These are phyloP conservation scores for Yarrowia sp. DNA, from an alignment of 805 yeast genomes.

Conservation along the genomic window DNA sequence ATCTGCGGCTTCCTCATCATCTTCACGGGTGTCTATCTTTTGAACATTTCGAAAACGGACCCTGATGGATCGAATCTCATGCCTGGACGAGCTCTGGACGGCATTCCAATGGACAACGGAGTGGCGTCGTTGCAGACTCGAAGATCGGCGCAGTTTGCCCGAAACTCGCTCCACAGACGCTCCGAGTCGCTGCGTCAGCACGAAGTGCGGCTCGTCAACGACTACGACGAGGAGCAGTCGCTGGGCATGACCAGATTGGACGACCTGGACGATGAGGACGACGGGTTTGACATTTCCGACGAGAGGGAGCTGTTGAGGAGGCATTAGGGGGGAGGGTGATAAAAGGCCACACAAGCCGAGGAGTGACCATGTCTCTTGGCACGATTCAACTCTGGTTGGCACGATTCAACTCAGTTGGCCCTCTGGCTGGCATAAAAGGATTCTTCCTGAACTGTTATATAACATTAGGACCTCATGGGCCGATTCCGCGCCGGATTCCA, in stretches of 20 bases:
- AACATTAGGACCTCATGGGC: constrained; percentile 20
- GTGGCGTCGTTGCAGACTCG: constrained; percentile 79
- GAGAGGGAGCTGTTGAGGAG: constrained; percentile 32
- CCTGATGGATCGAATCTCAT: constrained; percentile 47
- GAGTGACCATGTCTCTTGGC: too few relatives aligned
- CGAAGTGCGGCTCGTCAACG: constrained; percentile 46
- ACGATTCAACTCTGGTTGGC: too few relatives aligned
- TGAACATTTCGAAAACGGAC: constrained; percentile 72
- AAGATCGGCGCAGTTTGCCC: constrained; percentile 72
- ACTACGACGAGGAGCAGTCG: constrained; percentile 48
- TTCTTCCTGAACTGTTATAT: constrained; percentile 3
- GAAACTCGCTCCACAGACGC: constrained; percentile 50
- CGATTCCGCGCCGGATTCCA: background rate
- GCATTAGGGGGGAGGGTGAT: constrained; percentile 10
- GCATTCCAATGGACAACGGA: constrained; percentile 83
- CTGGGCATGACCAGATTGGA: constrained; percentile 50
- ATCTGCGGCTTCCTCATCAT: constrained; percentile 86
- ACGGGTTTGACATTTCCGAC: constrained; percentile 33
- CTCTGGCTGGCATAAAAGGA: background rate
- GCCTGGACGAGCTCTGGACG: constrained; percentile 65
- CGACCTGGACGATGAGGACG: constrained; percentile 44
- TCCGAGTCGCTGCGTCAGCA: constrained; percentile 47
- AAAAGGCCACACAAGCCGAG: too few relatives aligned
- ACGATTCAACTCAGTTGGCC: background rate
- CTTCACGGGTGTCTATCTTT: constrained; percentile 83